Evolutionary conservation across 75 land plant species (phyloP), one percentile per base, ranked within the genome.

Genomic region (Adiantum capillusveneris): DNA sequence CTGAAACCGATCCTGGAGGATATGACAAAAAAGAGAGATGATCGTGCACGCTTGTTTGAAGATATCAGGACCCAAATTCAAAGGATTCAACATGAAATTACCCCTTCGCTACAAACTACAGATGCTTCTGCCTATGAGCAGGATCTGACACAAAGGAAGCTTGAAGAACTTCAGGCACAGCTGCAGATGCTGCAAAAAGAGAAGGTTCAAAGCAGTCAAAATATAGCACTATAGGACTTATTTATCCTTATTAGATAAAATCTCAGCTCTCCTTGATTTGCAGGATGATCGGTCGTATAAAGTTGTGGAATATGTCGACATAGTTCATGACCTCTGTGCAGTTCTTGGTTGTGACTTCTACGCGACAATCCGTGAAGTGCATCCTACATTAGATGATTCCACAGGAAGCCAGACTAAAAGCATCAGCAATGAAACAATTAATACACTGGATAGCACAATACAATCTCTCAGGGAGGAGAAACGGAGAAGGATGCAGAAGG

Each of bases 401-500:
- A 48, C 31, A 12, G 24, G 55, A 19, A 53, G 28, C 22, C 72
- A 63, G 34, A 69, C 75, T 24, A 79, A 76, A 58, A 82, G 70
- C 72, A 82, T 85, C 25, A 80, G 84, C 52, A 55, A 82, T 75
- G 72, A 65, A 29, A 80, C 90, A 37, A 60, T 88, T 48, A 62
- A 69, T 26, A 81, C 86, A 16, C 58, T 84, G 44, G 79, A 54
- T 0, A 49, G 58, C 53, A 60, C 86, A 3, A 72, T 82, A 18
- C 44, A 66, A 25, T 45, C 60, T 11, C 54, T 88, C 66, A 65
- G 72, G 57, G 80, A 76, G 41, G 76, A 77, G 48, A 85, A 81
- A 59, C 79, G 66, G 34, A 34, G 70, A 59, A 71, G 94, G 44
- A 63, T 82, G 60, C 73, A 73, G 25, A 82, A 82, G 90, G 94